Evolutionary conservation across 768 basidiomycete species (phyloP).

Genomic region (Leccinum barrowsii): DNA sequence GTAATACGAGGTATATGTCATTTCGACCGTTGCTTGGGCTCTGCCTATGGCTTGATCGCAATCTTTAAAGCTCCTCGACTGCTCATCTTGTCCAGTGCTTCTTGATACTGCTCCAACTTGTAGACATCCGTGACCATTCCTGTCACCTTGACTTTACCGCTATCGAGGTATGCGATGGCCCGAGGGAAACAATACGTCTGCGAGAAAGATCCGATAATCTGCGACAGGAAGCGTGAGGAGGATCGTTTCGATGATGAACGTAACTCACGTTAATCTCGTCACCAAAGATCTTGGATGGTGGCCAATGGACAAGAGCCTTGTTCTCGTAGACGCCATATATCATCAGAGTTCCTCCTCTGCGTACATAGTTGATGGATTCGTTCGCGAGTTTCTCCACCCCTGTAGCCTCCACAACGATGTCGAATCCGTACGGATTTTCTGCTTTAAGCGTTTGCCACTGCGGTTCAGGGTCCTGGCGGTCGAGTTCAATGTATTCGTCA

Average conservation of each 20-base stretch:
- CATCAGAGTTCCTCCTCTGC: conserved; percentile 80
- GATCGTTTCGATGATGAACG: background rate
- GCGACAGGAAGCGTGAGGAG: conserved; percentile 5
- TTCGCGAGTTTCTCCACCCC: conserved; percentile 87
- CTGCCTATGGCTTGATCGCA: conserved; percentile 49
- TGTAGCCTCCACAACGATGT: conserved; percentile 78
- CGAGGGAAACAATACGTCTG: conserved; percentile 90
- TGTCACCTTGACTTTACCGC: conserved; percentile 76
- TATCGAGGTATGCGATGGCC: conserved; percentile 84
- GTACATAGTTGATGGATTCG: conserved; percentile 85
- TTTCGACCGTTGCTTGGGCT: background rate
- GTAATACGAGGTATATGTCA: conserved; percentile 18
- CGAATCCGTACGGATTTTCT: conserved; percentile 85
- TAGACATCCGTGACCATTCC: conserved; percentile 76
- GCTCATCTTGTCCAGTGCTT: conserved; percentile 70
- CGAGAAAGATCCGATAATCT: conserved; percentile 91
- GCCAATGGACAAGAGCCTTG: conserved; percentile 80
- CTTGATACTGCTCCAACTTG: conserved; percentile 66
- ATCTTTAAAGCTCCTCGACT: conserved; percentile 61
- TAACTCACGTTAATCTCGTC: conserved; percentile 60
- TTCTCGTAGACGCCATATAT: conserved; percentile 91
- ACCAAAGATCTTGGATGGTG: conserved; percentile 75
- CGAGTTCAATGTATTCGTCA: conserved; percentile 85
- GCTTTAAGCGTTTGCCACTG: conserved; percentile 82
- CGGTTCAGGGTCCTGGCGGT: conserved; percentile 64